Evolutionary conservation across 441 rosid species (phyloP), one percentile per base, ranked within the genome.

Genomic region (Populus tomentosa): DNA sequence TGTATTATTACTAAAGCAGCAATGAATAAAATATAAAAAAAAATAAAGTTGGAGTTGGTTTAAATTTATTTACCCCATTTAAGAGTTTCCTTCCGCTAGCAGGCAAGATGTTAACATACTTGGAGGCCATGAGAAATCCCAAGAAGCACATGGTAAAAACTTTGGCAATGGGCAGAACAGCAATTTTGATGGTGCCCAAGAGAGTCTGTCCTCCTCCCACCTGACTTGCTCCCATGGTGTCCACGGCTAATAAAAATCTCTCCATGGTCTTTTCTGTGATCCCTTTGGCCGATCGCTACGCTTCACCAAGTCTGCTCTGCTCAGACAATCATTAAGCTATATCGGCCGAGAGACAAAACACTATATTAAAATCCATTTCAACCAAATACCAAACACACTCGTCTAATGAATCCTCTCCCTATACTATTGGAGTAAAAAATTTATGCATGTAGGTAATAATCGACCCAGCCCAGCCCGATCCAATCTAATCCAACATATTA

Each of bases 101-200:
- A 75, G 99, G 94, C 84, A 96, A 90, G 83, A 92, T 94, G 70
- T 94, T 89, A 30, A 96, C 96, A 81, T 89, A 87, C 87, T 96
- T 96, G 79, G 98, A 94, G 28, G 99, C 99, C 98, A 95, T 96
- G 16, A 96, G 90, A 77, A 94, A 95, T 9, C 98, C 99, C 83
- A 96, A 71, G 82, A 91, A 94, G 84, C 99, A 96, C 82, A 94
- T 84, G 5, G 99, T 91, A 84, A 96, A 94, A 18, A 95, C 98
- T 82, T 95, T 95, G 0, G 97, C 98, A 21, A 94, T 92, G 8
- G 98, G 99, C 73, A 95, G 70, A 59, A 95, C 97, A 0, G 97
- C 99, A 79, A 94, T 95, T 80, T 86, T 92, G 76, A 95, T 89
- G 21, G 92, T 85, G 35, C 85, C 90, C 0, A 89, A 7, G 73